Evolutionary conservation across 225 moss, liverwort and hornwort genomes (phyloP).

Genomic region (Thuidium tamariscinum): DNA sequence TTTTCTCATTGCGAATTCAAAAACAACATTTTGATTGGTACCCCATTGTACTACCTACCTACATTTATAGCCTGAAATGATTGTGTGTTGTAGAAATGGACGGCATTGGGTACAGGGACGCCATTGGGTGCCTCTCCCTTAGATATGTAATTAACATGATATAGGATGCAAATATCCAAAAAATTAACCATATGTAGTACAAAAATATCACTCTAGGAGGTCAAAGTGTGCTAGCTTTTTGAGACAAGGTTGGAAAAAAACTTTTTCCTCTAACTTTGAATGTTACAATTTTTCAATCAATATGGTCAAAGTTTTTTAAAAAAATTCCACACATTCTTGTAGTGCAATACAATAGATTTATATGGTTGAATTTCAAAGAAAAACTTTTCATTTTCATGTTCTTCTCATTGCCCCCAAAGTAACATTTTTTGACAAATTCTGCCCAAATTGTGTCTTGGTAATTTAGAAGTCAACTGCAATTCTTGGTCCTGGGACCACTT

Average conservation of each 20-base stretch:
- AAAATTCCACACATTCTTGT: neutral
- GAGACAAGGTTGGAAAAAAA: accelerated
- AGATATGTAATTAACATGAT: neutral
- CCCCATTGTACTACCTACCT: too few relatives aligned
- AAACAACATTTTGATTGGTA: too few relatives aligned
- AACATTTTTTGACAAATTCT: neutral
- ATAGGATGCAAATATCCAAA: neutral
- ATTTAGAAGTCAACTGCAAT: too few relatives aligned
- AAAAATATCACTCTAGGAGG: neutral
- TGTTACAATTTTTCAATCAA: neutral
- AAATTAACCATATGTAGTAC: neutral
- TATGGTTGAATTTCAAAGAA: accelerated
- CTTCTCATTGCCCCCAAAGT: too few relatives aligned
- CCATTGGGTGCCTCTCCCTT: too few relatives aligned
- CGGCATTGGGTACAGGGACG: too few relatives aligned
- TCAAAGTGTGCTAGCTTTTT: accelerated
- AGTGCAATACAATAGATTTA: neutral
- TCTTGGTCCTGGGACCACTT: too few relatives aligned
- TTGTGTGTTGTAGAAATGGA: too few relatives aligned
- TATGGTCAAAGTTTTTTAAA: neutral
- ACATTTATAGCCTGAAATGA: too few relatives aligned
- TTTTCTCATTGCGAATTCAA: too few relatives aligned
- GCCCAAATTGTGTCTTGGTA: accelerated
- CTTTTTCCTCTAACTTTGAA: neutral
- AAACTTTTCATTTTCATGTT: accelerated